Percentiles rank a stretch among this genome's conserved stretches.
Conservation (phyloP, 257 asterid species). For the Thymus mandschuricus region DNA sequence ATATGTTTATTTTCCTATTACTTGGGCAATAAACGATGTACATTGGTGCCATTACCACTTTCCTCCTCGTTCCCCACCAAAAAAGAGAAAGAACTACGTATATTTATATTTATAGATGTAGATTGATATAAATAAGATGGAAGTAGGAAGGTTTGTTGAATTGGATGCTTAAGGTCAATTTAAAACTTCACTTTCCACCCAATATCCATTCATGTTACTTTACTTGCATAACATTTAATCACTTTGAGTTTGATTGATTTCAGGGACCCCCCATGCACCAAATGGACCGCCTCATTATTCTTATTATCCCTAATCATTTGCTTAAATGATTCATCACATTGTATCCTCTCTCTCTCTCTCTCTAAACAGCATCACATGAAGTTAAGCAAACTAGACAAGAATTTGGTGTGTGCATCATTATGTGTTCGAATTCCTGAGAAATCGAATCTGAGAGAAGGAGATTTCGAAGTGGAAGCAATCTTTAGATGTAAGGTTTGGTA, state of each 20-base stretch:
- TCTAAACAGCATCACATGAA: conserved; percentile 1
- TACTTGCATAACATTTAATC: not conserved
- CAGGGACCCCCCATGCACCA: not conserved
- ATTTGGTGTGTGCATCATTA: not conserved
- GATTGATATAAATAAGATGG: no score
- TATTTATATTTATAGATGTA: no score
- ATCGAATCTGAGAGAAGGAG: no score
- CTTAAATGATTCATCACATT: not conserved
- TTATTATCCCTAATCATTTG: conserved; percentile 24
- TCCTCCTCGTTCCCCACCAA: no score
- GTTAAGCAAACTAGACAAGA: not conserved
- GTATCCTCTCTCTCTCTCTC: not conserved
- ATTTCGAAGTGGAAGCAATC: no score
- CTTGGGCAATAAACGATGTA: no score
- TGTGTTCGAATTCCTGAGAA: not conserved
- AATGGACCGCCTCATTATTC: conserved; percentile 26
- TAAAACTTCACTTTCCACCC: not conserved
- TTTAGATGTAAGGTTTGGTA: not conserved
- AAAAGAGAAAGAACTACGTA: no score
- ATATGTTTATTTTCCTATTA: no score
- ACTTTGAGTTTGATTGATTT: not conserved
- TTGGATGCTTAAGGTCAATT: no score
- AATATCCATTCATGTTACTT: conserved; percentile 4
- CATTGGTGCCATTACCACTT: no score
- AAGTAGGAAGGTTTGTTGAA: no score